Evolutionary conservation across 2,329 filamentous ascomycete species (phyloP).

Genomic region (Fusarium metavorans): DNA sequence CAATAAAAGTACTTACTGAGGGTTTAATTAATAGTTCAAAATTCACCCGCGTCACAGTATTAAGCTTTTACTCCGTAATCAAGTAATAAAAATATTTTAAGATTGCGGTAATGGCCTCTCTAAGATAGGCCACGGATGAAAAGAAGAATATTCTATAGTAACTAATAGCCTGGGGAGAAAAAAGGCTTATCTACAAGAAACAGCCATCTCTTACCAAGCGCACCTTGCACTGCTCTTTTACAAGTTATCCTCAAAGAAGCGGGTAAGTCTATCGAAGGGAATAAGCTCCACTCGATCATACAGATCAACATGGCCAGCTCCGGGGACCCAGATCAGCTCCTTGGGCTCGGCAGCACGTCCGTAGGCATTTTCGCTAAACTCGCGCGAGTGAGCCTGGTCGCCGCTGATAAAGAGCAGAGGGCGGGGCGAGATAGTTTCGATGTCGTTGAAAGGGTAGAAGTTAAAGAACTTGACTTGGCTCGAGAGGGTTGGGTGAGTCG

Average conservation of each 20-base stretch:
- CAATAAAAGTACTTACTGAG: background rate
- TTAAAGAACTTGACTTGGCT: slow-evolving; percentile 47
- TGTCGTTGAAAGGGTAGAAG: slow-evolving; percentile 46
- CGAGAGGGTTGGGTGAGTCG: slow-evolving; percentile 48
- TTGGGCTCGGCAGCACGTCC: slow-evolving; percentile 49
- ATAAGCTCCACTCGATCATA: slow-evolving; percentile 53
- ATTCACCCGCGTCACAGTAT: background rate
- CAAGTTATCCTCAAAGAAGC: background rate
- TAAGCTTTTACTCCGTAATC: background rate
- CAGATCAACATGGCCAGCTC: slow-evolving; percentile 51
- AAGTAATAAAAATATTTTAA: background rate
- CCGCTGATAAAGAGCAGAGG: slow-evolving; percentile 45
- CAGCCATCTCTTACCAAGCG: background rate
- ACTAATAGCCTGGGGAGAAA: background rate
- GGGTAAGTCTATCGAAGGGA: slow-evolving; percentile 43
- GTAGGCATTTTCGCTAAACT: slow-evolving; percentile 47
- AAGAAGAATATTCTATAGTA: background rate
- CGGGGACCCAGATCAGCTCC: slow-evolving; percentile 49
- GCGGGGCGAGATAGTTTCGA: slow-evolving; percentile 47
- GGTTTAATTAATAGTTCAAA: background rate
- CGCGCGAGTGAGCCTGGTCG: slow-evolving; percentile 44
- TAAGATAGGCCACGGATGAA: background rate
- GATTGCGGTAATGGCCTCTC: background rate
- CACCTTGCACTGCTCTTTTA: background rate
- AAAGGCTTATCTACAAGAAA: background rate